Evolutionary conservation across 2,329 filamentous ascomycete species (phyloP), one percentile per base, ranked within the genome.

Genomic region (Massarina eburnea): DNA sequence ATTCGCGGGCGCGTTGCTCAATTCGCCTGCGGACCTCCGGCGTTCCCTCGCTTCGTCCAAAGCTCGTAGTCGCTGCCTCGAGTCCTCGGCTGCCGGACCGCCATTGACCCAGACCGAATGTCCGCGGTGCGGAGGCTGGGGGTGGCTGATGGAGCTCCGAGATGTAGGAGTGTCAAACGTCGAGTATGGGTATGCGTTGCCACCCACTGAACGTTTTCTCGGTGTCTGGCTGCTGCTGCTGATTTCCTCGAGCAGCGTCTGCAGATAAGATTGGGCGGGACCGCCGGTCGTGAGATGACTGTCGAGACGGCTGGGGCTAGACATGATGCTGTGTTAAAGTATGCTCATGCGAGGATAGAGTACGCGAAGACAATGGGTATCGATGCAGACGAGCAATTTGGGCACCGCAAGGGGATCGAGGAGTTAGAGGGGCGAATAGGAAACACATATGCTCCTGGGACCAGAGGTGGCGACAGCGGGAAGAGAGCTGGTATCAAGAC

Each of bases 201-300:
- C n/a, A 6, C 38, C 8, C 14, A 8, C 24, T 4, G 37, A 33
- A 14, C 9, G 39, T 5, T 33, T 19, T 14, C 24, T 21, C 5
- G 21, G 44, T 34, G 17, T 3, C 15, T 38, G 29, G 21, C 27
- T 22, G 17, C 33, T 14, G 26, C 48, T 49, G 22, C 52, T 57
- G 46, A 67, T 61, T 29, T 66, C 61, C 15, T 63, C 53, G 14
- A 67, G 54, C 6, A 68, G 54, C 17, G 55, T 47, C 22, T 59
- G 51, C 10, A 67, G 55, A 14, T 62, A 44, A 3, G 58, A 59
- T 8, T 48, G 38, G 18, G 55, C 49, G 7, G 56, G 55, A 6
- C 42, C 58, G 8, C 43, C 17, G 20, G 44, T 51, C 12, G 39
- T 26, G 30, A 44, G 33, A n/a, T 32, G 30, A 18, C 22, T 36